phyloP scores from a whole-genome alignment of 352 stramenopile species.

The Ophiocytium majus region DNA sequence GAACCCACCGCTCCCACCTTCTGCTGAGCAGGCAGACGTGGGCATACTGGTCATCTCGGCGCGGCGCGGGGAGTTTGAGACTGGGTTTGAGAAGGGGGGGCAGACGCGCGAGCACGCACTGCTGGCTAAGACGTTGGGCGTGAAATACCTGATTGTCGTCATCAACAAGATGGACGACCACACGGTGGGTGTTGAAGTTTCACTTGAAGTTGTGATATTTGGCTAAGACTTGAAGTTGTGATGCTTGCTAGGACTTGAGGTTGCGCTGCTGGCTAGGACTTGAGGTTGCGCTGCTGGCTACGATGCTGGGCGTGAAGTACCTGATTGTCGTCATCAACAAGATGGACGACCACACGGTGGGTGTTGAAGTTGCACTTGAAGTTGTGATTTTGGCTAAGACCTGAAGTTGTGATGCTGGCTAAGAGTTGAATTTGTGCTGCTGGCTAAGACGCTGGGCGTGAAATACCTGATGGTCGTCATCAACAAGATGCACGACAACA shows the following conservation, averaged over 20 bases:
- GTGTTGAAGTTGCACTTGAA: neutral
- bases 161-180: constrained; percentile 99
- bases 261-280: too few relatives aligned
- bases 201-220: neutral
- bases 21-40: constrained; percentile 87
- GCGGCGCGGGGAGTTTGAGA: constrained; percentile 93
- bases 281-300: constrained; percentile 84
- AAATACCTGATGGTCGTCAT: constrained; percentile 94
- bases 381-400: too few relatives aligned
- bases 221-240: too few relatives aligned
- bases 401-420: too few relatives aligned
- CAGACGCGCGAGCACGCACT: constrained; percentile 98
- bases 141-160: constrained; percentile 92
- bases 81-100: constrained; percentile 94
- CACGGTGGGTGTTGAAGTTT: constrained; percentile 64
- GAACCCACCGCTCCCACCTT: constrained; percentile 76
- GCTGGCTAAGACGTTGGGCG: constrained; percentile 96
- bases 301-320: constrained; percentile 94
- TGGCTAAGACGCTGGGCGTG: constrained; percentile 93
- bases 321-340: constrained; percentile 99
- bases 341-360: constrained; percentile 95
- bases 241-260: too few relatives aligned
- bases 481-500: constrained; percentile 99
- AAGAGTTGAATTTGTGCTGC: constrained; percentile 94
- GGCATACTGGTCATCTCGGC: constrained; percentile 93